Percentiles rank a stretch among this genome's conserved stretches.
Conservation (phyloP, 495 filamentous ascomycete species). For the Hypoxylon cercidicola region DNA sequence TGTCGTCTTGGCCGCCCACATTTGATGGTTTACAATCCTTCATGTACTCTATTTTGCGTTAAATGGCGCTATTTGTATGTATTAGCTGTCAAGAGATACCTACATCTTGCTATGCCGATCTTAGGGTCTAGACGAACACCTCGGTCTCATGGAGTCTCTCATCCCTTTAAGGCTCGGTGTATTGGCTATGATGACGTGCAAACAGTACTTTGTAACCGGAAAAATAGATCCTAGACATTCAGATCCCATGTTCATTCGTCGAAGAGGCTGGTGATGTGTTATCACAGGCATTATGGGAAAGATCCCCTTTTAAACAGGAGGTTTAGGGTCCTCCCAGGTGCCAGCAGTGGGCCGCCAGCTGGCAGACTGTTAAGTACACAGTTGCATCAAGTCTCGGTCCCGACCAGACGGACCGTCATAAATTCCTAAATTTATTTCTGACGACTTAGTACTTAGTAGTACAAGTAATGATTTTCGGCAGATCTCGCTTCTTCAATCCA, state of each 20-base stretch:
- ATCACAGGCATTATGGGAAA: not conserved
- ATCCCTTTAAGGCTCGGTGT: not conserved
- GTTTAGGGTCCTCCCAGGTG: not conserved
- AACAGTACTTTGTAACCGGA: not conserved
- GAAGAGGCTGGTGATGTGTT: not conserved
- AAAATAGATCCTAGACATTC: not conserved
- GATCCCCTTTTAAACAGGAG: not conserved
- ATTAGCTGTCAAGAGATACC: constrained; percentile 14
- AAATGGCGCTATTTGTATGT: constrained; percentile 4
- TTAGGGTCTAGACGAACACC: not conserved
- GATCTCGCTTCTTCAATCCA: constrained; percentile 34
- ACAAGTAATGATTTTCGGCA: constrained; percentile 33
- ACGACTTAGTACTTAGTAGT: not conserved
- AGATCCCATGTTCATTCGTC: constrained; percentile 1
- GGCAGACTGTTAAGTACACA: constrained; percentile 3
- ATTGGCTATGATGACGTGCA: not conserved
- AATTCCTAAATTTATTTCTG: constrained; percentile 32
- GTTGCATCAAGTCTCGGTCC: not conserved
- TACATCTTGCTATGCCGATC: constrained; percentile 13
- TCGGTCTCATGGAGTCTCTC: constrained; percentile 4
- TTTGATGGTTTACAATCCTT: not conserved
- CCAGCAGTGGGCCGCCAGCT: constrained; percentile 8
- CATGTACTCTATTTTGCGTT: not conserved
- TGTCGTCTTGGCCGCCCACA: not conserved
- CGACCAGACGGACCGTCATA: constrained; percentile 22